Evolutionary conservation across 1,284 basidiomycete species (phyloP), one percentile per base, ranked within the genome.

Genomic region (Abortiporus biennis): DNA sequence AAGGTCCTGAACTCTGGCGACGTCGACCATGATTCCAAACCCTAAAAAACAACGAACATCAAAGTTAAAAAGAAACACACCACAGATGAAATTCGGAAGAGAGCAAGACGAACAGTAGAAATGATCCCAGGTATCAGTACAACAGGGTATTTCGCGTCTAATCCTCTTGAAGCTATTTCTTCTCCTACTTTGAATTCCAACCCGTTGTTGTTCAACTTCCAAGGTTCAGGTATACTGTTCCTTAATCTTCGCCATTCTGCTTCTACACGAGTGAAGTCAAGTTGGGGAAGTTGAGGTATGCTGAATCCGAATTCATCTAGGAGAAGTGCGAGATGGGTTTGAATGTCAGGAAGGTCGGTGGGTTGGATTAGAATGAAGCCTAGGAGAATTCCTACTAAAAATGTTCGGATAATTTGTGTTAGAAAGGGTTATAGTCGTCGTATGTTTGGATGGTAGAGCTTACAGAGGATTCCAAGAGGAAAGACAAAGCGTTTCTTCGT

Each of bases 121-220:
- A 88, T 76, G 20, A 88, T 76, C 0, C 90, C 91, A 3, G 91
- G 90, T 25, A 92, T 74, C 15, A 92, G 66, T 5, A 93, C 74
- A 13, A 94, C 78, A 0, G 92, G 90, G 59, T 89, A 74, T 40
- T 84, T 66, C 17, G 89, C 89, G 36, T 63, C 64, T 42, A 92
- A 63, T 0, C 86, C 89, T 36, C 81, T 69, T 2, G 68, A 72
- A 23, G 74, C 72, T 50, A 92, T 76, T 31, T 69, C 68, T 47
- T 90, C 81, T 16, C 92, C 92, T 2, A 88, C 85, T 47, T 80
- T 74, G 53, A 95, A 95, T 59, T 92, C 91, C 40, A 90, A 70
- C 2, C 85, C 85, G 47, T 88, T 85, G 17, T 76, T 83, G 53
- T 84, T 85, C 49, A 93, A 72, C 64, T 86, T 89, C 87, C 77